Evolutionary conservation across 352 stramenopile genomes (phyloP).

Genomic region (Pythium diclinum): DNA sequence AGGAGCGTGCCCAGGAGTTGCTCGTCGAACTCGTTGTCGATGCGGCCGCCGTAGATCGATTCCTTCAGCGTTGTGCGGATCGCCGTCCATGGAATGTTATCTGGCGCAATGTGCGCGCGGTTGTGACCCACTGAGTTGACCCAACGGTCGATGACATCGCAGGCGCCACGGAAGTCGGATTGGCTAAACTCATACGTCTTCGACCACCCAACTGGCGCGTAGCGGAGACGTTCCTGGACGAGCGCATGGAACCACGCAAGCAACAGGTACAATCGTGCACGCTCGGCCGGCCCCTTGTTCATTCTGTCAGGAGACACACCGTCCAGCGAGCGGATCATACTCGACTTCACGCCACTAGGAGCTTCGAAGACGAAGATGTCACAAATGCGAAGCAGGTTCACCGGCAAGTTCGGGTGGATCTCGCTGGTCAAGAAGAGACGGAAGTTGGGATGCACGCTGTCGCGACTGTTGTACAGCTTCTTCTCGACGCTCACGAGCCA

Average conservation of each 20-base stretch:
- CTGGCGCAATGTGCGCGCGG: slow-evolving; percentile 91
- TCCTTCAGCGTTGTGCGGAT: slow-evolving; percentile 96
- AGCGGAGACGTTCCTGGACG: slow-evolving; percentile 97
- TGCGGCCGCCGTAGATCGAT: slow-evolving; percentile 96
- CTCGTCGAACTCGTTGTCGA: slow-evolving; percentile 97
- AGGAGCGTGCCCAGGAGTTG: slow-evolving; percentile 94
- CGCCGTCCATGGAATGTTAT: slow-evolving; percentile 98
- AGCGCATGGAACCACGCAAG: slow-evolving; percentile 98
- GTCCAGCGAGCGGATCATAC: slow-evolving; percentile 94
- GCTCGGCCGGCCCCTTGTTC: slow-evolving; percentile 83
- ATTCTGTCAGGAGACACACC: slow-evolving; percentile 91
- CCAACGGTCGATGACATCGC: slow-evolving; percentile 98
- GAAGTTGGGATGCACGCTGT: slow-evolving; percentile 72
- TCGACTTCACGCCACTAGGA: slow-evolving; percentile 96
- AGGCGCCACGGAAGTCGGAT: slow-evolving; percentile 95
- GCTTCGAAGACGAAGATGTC: slow-evolving; percentile 98
- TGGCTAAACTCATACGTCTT: slow-evolving; percentile 99
- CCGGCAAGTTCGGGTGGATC: slow-evolving; percentile 95
- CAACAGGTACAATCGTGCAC: slow-evolving; percentile 94
- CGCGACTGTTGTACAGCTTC: slow-evolving; percentile 89
- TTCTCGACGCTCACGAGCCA: slow-evolving; percentile 98
- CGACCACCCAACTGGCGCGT: slow-evolving; percentile 97
- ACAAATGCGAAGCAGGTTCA: slow-evolving; percentile 95
- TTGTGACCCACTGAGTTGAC: slow-evolving; percentile 85
- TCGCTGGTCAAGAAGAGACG: slow-evolving; percentile 98